Base-by-base conservation (phyloP, 2,329 filamentous ascomycete species). In the Neoascochyta sp. region DNA sequence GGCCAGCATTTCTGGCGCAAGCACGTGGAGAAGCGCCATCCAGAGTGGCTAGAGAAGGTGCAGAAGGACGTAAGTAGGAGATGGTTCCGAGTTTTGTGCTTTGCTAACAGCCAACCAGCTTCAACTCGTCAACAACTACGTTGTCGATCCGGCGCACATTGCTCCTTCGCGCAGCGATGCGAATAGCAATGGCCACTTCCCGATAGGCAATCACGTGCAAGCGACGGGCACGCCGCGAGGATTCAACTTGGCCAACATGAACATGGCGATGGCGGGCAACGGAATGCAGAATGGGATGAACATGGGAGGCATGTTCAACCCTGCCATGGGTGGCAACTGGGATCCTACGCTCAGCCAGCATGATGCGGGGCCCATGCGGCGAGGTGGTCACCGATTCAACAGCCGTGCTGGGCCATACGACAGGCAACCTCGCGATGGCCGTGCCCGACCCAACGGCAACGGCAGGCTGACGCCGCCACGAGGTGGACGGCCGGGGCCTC, bases 1-100 rank as follows among this genome's bases (percentile, higher is more conserved):
- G 92, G 92, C 36, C 84, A 94, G 23, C 80, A 90, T 50, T 98
- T 98, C 62, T 98, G 93, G 90, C 82, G 81, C 54, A 98, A 98
- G 71, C 92, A 98, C 54, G 82, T 96, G 10, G 90, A 96, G 66
- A 98, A 98, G 69, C 81, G 93, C 35, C 92, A 98, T 61, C 62
- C 76, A 0, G 90, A 96, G 31, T 98, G 89, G 85, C 75, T 85
- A 24, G 82, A 89, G 18, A 76, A 70, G 30, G 69, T 95, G 44
- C 83, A 82, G 60, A 80, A 83, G 57, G 90, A 95, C 69, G 89
- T 94, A 72, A 71, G 80, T 71, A 19, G 18, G 5, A 13, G 16
- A 4, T n/a, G 16, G n/a, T 13, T 22, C 13, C 2, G 5, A 8
- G 22, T n/a, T 14, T 7, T 7, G 23, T 13, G 15, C 17, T 9